Evolutionary conservation across 805 yeast species (phyloP), one percentile per base, ranked within the genome.

Genomic region (Hanseniaspora valbyensis): DNA sequence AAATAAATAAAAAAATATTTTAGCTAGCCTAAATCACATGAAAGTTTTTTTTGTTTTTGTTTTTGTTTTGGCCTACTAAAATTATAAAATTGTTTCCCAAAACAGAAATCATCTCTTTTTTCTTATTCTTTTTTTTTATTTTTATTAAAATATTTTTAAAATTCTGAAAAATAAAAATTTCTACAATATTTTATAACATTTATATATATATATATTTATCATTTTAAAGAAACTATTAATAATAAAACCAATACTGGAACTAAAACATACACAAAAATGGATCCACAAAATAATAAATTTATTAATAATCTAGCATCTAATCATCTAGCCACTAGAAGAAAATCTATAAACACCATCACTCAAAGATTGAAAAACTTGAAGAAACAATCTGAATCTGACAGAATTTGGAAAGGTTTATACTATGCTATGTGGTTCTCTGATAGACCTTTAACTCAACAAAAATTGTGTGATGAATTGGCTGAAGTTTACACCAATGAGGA

Each of bases 391-490:
- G 92, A 87, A 49, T 70, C 78, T 55, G 83, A 83, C 57, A 89
- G 90, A 63, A 69, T 92, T 53, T 92, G 98, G 96, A 88, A 85
- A 66, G 98, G 97, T n/a, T 72, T 92, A 37, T 92, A 82, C 66
- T 92, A 73, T 62, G 77, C 95, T 10, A 86, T 92, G 95, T 92
- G 98, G 97, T 87, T 83, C 68, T 77, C 94, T 62, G 98, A 92
- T 65, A 77, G 89, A 61, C 95, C 96, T 25, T 73, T 83, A 58
- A 92, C 95, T 22, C 98, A 92, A 66, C 95, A 88, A 65, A 69
- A 80, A 53, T 69, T 92, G 34, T 95, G 95, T 2, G 75, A 73
- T 43, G 78, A 76, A 39, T 69, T 92, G 54, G 95, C 90, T 2
- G 70, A 66, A 26, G 59, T 79, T 30, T 60, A 55, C 44, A 26